Evolutionary conservation across 1,284 basidiomycete species (phyloP).

Genomic region (Rhodotorula sp.): DNA sequence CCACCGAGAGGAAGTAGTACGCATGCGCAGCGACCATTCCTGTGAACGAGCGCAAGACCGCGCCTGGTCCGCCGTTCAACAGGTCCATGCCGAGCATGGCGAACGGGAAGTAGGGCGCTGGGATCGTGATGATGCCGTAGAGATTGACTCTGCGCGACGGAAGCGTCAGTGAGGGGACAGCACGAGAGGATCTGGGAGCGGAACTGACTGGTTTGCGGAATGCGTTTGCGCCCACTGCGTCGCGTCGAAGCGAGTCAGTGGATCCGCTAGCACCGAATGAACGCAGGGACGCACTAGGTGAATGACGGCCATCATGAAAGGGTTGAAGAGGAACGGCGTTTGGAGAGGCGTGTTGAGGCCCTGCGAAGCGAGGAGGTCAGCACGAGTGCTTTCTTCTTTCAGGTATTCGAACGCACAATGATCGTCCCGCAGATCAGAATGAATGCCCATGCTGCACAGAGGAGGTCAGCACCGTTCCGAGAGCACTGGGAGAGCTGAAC

Average conservation of each 20-base stretch:
- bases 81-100: constrained; percentile 70
- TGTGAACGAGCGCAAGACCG: constrained; percentile 61
- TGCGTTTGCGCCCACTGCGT: constrained; percentile 31
- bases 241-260: background rate
- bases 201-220: constrained; percentile 35
- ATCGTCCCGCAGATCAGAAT: constrained; percentile 58
- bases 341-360: constrained; percentile 65
- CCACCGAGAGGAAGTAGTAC: constrained; percentile 49
- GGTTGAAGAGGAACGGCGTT: constrained; percentile 61
- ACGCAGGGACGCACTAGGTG: constrained; percentile 55
- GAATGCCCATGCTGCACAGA: constrained; percentile 41
- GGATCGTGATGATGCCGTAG: constrained; percentile 70
- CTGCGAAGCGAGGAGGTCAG: constrained; percentile 31
- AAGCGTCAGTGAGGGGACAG: constrained; percentile 10
- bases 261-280: too few relatives aligned
- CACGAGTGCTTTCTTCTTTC: background rate
- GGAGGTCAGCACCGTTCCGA: constrained; percentile 3
- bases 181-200: background rate
- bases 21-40: constrained; percentile 72
- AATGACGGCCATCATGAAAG: constrained; percentile 66
- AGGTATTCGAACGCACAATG: constrained; percentile 45
- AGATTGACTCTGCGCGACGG: constrained; percentile 57
- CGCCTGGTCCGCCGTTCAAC: constrained; percentile 61
- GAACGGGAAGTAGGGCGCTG: constrained; percentile 71
- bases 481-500: constrained; percentile 49